These are phyloP conservation scores for Boletellus ananiceps DNA, from an alignment of 768 basidiomycete species.

Conservation along the genomic window DNA sequence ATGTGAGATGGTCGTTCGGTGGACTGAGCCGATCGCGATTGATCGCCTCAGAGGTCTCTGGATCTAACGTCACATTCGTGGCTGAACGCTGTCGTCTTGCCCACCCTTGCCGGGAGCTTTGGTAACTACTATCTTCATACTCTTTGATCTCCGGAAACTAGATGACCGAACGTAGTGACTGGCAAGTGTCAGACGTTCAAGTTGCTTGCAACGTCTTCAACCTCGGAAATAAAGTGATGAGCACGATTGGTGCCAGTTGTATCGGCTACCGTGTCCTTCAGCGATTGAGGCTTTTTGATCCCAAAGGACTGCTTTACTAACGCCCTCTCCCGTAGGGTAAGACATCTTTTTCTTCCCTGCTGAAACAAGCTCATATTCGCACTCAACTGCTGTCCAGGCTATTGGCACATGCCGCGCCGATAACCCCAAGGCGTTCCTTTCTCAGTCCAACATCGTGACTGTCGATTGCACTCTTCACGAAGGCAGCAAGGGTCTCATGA, in stretches of 20 bases:
- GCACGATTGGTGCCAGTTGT: conserved; percentile 76
- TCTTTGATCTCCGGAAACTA: conserved; percentile 13
- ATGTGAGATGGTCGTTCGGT: conserved; percentile 22
- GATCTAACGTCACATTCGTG: conserved; percentile 88
- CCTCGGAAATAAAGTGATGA: conserved; percentile 84
- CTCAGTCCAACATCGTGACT: conserved; percentile 72
- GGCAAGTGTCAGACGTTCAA: conserved; percentile 78
- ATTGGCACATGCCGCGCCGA: conserved; percentile 70
- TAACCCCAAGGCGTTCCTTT: conserved; percentile 58
- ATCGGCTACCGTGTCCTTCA: conserved; percentile 88
- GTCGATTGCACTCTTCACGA: conserved; percentile 86
- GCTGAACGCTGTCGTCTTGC: too few relatives aligned
- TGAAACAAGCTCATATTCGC: background rate
- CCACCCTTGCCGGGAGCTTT: too few relatives aligned
- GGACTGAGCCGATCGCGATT: background rate
- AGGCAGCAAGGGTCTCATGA: conserved; percentile 71
- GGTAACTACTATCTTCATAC: conserved; percentile 29
- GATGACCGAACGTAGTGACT: conserved; percentile 80
- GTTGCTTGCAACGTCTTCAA: conserved; percentile 84
- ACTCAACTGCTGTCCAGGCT: conserved; percentile 56
- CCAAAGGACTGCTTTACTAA: conserved; percentile 89
- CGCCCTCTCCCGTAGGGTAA: conserved; percentile 57
- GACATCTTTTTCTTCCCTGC: background rate
- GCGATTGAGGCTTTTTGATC: conserved; percentile 74
- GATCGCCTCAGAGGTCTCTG: conserved; percentile 47